These are phyloP conservation scores for Cyamopsis tetragonoloba DNA, from an alignment of 306 rosid genomes.

Conservation along the genomic window DNA sequence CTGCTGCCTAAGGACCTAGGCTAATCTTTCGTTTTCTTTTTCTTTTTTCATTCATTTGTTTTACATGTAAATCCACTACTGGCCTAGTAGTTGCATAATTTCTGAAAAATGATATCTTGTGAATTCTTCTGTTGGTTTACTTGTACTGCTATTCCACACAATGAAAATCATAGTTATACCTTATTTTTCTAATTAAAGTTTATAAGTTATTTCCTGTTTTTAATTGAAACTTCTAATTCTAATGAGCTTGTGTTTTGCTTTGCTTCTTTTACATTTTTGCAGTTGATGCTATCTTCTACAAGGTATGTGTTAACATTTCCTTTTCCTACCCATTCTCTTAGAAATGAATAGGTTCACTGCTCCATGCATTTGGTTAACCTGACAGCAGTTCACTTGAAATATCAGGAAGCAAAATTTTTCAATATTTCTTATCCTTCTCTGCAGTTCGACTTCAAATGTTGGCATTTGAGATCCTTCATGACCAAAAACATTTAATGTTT, in stretches of 20 bases:
- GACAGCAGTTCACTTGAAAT: background rate
- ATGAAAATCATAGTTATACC: background rate
- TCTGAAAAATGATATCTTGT: background rate
- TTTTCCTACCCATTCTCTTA: background rate
- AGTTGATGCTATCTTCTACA: constrained; percentile 65
- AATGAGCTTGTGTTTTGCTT: constrained; percentile 19
- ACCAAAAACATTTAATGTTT: too few species aligned
- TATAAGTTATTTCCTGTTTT: background rate
- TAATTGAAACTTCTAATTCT: constrained; percentile 27
- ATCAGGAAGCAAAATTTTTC: too few species aligned
- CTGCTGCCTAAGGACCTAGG: background rate
- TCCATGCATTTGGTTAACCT: background rate
- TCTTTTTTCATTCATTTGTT: background rate
- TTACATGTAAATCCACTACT: background rate
- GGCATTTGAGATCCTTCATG: too few species aligned
- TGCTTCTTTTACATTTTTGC: constrained; percentile 34
- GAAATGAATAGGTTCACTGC: background rate
- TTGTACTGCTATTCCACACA: constrained; percentile 13
- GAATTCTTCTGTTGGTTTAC: background rate
- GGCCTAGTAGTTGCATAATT: constrained; percentile 9
- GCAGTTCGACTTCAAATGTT: too few species aligned
- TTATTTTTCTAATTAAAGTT: constrained; percentile 14
- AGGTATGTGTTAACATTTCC: constrained; percentile 44
- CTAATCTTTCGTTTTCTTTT: background rate
- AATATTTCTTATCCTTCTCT: constrained; percentile 10